Evolutionary conservation across 768 basidiomycete genomes (phyloP).

Genomic region (Asterophora parasitica): DNA sequence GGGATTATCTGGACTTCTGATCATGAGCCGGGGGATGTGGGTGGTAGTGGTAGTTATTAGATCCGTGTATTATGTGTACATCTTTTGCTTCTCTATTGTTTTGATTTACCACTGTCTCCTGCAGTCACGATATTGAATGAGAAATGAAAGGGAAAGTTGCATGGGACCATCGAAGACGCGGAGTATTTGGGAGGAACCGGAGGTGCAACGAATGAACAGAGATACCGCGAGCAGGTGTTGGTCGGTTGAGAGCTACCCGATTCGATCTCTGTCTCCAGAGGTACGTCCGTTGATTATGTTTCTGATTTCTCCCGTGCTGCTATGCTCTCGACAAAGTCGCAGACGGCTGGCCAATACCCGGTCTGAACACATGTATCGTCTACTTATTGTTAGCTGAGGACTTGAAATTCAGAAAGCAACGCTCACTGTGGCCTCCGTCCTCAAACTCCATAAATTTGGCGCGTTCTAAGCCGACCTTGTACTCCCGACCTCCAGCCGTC

Average conservation of each 20-base stretch:
- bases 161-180: no score
- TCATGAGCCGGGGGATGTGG: no score
- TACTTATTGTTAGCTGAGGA: constrained; percentile 17
- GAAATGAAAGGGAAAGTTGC: no score
- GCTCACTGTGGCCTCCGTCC: constrained; percentile 51
- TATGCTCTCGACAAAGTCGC: constrained; percentile 50
- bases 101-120: not conserved
- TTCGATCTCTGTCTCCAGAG: no score
- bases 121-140: no score
- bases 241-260: no score
- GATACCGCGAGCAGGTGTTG: no score
- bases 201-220: no score
- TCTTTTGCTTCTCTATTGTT: not conserved
- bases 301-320: constrained; percentile 80
- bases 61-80: not conserved
- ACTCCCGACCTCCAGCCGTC: constrained; percentile 31
- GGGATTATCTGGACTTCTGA: constrained; percentile 24
- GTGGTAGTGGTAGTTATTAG: not conserved
- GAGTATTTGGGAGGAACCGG: no score
- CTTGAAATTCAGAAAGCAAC: constrained; percentile 2
- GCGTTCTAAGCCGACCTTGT: constrained; percentile 45
- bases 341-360: constrained; percentile 51
- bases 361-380: constrained; percentile 54
- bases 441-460: constrained; percentile 55
- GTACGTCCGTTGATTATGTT: constrained; percentile 10